These are phyloP conservation scores for Isabelozyma rhagii DNA, from an alignment of 805 yeast species.

Conservation along the genomic window DNA sequence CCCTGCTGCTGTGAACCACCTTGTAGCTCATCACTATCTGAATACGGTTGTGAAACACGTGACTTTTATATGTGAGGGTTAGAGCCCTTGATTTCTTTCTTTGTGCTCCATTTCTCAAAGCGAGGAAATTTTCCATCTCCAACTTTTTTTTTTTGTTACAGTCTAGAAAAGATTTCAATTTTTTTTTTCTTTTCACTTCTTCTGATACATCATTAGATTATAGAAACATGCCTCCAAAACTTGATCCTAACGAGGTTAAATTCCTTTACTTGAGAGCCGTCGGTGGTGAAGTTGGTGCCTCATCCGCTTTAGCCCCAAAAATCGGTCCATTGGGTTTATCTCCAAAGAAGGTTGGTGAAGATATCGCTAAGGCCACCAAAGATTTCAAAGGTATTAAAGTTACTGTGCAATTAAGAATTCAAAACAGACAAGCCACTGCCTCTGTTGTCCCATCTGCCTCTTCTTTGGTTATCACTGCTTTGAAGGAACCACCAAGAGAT, in stretches of 20 bases:
- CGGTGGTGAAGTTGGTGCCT: constrained; percentile 99
- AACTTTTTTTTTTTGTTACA: not conserved
- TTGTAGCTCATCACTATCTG: too few relatives aligned
- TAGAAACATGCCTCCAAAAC: constrained; percentile 86
- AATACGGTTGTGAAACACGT: not conserved
- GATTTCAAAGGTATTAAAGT: constrained; percentile 99
- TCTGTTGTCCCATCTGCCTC: constrained; percentile 99
- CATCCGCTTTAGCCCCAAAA: constrained; percentile 99
- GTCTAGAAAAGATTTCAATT: not conserved
- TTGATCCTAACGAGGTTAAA: constrained; percentile 98
- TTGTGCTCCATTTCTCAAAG: not conserved
- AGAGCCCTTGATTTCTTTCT: constrained; percentile 11
- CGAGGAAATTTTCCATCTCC: not conserved
- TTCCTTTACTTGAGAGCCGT: constrained; percentile 98
- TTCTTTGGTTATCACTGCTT: constrained; percentile 96
- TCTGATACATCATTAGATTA: not conserved
- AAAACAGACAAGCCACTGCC: constrained; percentile 99
- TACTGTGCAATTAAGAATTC: constrained; percentile 97
- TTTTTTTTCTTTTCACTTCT: not conserved
- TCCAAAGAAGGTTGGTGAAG: constrained; percentile 99
- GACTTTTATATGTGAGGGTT: constrained; percentile 10
- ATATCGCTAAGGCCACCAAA: constrained; percentile 99
- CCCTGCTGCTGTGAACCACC: too few relatives aligned
- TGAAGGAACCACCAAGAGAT: constrained; percentile 99
- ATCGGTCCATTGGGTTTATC: constrained; percentile 99